Conservation (phyloP, 139 green algal species). For the Chlamydomonas asymmetrica region DNA sequence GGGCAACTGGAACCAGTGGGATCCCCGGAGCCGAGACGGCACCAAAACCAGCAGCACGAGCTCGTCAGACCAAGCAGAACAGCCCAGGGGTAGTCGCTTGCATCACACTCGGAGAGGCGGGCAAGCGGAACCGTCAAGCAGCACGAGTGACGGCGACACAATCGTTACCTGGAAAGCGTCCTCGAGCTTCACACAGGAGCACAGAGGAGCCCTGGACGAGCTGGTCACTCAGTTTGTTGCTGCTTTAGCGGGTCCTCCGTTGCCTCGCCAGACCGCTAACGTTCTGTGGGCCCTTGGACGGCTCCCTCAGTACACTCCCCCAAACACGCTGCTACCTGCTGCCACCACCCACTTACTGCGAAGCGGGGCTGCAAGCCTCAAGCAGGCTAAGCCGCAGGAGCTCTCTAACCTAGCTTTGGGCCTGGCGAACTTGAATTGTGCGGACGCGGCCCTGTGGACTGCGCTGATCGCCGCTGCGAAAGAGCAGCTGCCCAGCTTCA, state of each 20-base stretch:
- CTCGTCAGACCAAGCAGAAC: background rate
- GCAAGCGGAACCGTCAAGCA: background rate
- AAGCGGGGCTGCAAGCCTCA: slow-evolving; percentile 1
- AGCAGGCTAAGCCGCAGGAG: slow-evolving; percentile 45
- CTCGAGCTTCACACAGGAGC: background rate
- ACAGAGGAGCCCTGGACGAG: background rate
- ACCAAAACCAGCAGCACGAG: background rate
- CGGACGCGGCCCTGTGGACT: slow-evolving; percentile 1
- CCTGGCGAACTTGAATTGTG: slow-evolving; percentile 36
- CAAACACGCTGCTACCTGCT: slow-evolving; percentile 4
- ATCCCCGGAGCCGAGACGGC: too few relatives aligned
- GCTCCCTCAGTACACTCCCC: background rate
- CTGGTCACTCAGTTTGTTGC: background rate
- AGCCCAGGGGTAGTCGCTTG: background rate
- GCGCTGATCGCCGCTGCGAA: slow-evolving; percentile 12
- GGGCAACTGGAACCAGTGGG: too few relatives aligned
- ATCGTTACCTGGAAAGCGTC: background rate
- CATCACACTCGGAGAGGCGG: background rate
- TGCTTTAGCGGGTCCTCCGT: slow-evolving; percentile 3
- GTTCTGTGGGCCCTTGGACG: slow-evolving; percentile 39
- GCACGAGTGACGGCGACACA: background rate
- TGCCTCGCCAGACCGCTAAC: slow-evolving; percentile 47
- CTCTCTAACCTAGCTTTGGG: slow-evolving; percentile 51
- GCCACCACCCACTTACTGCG: slow-evolving; percentile 12
- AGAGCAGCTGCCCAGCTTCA: slow-evolving; percentile 8